Evolutionary conservation across 2,329 filamentous ascomycete genomes (phyloP), one percentile per base, ranked within the genome.

Genomic region (Ceratocystis colombiana): DNA sequence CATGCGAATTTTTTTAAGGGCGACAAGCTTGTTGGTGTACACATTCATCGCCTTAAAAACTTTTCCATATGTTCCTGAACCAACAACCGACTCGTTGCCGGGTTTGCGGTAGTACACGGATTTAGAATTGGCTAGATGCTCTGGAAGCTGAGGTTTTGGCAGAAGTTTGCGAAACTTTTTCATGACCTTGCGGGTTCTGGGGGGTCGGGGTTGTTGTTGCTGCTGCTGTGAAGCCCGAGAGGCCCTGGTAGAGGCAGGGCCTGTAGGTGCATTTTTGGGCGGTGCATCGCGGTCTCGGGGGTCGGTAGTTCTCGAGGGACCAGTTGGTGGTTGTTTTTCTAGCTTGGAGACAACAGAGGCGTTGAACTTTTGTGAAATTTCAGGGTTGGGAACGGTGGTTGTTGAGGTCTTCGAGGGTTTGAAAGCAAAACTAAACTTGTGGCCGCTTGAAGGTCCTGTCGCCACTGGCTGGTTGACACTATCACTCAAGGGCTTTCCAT

Each of bases 71-170:
- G 93, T 97, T 10, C 93, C 93, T 55, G 93, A 96, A 17, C 93
- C 93, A 22, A 97, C 88, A 0, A 97, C 93, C 0, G 93, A 97
- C 74, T 96, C 93, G 71, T 97, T 96, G n/a, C 93, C 93, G 1
- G 92, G 92, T 73, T 96, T 97, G 69, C 93, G 83, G 77, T 88
- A 96, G 75, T 95, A 97, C 2, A 97, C 91, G 0, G 92, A 96
- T 59, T 93, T 88, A 0, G 92, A 96, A 5, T 81, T 79, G 10
- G 85, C 84, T 71, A 93, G 84, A 41, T 96, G 89, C 28, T 85
- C 77, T 0, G 87, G 77, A 1, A 97, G 77, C 4, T 79, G 82
- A 1, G 90, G 90, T 64, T 86, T 85, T 61, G 85, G 79, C 72
- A 91, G 94, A 12, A 84, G 77, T 37, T 88, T 84, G 73, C 82